Evolutionary conservation across 2,329 filamentous ascomycete genomes (phyloP).

Genomic region (Thelonectria olida): DNA sequence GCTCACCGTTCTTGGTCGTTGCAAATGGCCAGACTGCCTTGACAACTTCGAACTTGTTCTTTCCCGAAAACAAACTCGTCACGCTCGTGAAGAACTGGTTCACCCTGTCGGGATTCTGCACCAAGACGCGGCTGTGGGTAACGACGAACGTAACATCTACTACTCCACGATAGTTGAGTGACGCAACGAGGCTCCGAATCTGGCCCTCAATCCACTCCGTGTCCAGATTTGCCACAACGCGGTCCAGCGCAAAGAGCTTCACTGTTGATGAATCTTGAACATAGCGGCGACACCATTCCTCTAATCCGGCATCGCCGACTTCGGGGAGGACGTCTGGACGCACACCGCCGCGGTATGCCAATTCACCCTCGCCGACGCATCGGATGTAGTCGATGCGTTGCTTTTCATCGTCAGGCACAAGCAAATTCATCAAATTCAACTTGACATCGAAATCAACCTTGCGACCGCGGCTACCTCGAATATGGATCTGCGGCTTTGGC

Average conservation of each 20-base stretch:
- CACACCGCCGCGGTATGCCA: slow-evolving; percentile 58
- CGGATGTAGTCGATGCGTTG: slow-evolving; percentile 63
- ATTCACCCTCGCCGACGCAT: slow-evolving; percentile 58
- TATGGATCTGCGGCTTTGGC: slow-evolving; percentile 62
- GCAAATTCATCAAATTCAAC: slow-evolving; percentile 63
- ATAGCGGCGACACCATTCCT: slow-evolving; percentile 60
- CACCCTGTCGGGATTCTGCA: slow-evolving; percentile 61
- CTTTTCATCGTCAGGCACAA: slow-evolving; percentile 57
- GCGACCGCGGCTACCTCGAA: slow-evolving; percentile 56
- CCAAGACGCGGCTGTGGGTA: slow-evolving; percentile 58
- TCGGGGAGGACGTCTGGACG: slow-evolving; percentile 55
- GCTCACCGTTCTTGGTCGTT: slow-evolving; percentile 55
- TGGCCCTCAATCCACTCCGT: slow-evolving; percentile 64
- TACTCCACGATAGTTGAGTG: slow-evolving; percentile 59
- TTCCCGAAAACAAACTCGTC: slow-evolving; percentile 60
- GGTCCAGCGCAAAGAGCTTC: slow-evolving; percentile 61
- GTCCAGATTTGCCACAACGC: slow-evolving; percentile 64
- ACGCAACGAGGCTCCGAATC: slow-evolving; percentile 59
- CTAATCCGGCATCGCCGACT: slow-evolving; percentile 53
- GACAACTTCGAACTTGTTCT: slow-evolving; percentile 64
- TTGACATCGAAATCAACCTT: slow-evolving; percentile 62
- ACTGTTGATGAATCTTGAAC: slow-evolving; percentile 55
- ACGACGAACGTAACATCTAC: slow-evolving; percentile 60
- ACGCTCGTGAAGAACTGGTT: slow-evolving; percentile 65
- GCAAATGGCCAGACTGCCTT: slow-evolving; percentile 68